These are phyloP conservation scores for Ilyonectria destructans DNA, from an alignment of 2,329 filamentous ascomycete species.

Conservation along the genomic window DNA sequence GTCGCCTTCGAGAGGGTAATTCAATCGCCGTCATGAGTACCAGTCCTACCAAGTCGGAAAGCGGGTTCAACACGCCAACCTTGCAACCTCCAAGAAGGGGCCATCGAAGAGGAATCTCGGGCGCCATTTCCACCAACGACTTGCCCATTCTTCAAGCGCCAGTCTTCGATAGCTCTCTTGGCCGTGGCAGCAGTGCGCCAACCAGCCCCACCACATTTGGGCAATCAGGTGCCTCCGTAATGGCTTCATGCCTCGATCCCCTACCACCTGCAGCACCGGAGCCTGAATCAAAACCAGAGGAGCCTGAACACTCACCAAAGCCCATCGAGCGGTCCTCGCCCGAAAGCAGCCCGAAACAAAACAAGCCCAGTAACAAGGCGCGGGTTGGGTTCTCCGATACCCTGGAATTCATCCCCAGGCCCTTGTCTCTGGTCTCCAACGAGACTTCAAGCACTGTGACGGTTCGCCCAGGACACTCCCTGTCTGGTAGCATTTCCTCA, in stretches of 20 bases:
- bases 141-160: constrained; percentile 78
- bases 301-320: constrained; percentile 8
- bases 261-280: constrained; percentile 25
- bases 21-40: constrained; percentile 76
- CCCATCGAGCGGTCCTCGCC: constrained; percentile 16
- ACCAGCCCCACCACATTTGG: constrained; percentile 71
- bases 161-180: constrained; percentile 64
- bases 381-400: constrained; percentile 89
- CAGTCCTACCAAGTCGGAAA: constrained; percentile 78
- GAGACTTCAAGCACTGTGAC: constrained; percentile 87
- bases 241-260: constrained; percentile 39
- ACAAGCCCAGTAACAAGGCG: constrained; percentile 65
- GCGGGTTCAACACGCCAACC: constrained; percentile 71
- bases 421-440: constrained; percentile 87
- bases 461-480: constrained; percentile 78
- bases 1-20: constrained; percentile 73
- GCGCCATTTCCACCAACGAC: constrained; percentile 88
- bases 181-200: constrained; percentile 75
- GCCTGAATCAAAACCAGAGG: constrained; percentile 17
- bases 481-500: constrained; percentile 86
- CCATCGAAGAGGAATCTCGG: constrained; percentile 82
- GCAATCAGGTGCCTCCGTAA: constrained; percentile 41
- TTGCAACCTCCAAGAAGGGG: constrained; percentile 72
- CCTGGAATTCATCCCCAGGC: constrained; percentile 86
- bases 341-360: constrained; percentile 42